A percentile compares a stretch with the other conserved stretches of the same genome.
These are phyloP conservation scores for Hymenoscyphus fructigenus DNA, from an alignment of 2,329 filamentous ascomycete genomes.

Conservation along the genomic window DNA sequence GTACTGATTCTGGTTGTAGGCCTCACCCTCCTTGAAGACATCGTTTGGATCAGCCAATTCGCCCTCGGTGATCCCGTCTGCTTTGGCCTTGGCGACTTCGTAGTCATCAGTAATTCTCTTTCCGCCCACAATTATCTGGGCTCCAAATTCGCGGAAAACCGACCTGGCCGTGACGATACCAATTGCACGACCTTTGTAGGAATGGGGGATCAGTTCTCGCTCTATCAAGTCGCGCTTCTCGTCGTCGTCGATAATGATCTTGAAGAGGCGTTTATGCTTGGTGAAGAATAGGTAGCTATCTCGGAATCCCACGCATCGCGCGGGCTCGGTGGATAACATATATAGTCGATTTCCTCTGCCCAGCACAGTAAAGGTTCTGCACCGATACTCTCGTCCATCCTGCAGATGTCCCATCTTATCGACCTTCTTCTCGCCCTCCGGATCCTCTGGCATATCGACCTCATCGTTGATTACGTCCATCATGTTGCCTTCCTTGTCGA, in stretches of 20 bases:
- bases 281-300: constrained; percentile 99
- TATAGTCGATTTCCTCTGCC: constrained; percentile 84
- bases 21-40: constrained; percentile 70
- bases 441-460: constrained; percentile 81
- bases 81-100: constrained; percentile 70
- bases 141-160: constrained; percentile 95
- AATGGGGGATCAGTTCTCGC: constrained; percentile 92
- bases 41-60: constrained; percentile 91
- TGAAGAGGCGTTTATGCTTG: constrained; percentile 93
- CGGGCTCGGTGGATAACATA: constrained; percentile 98
- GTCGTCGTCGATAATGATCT: constrained; percentile 97
- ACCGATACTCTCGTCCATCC: constrained; percentile 87
- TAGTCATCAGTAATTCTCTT: constrained; percentile 88
- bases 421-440: constrained; percentile 89
- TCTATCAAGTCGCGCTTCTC: constrained; percentile 97
- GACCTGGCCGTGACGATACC: constrained; percentile 95
- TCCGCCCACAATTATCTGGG: constrained; percentile 89
- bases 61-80: constrained; percentile 79
- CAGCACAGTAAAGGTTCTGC: constrained; percentile 88
- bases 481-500: constrained; percentile 92
- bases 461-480: constrained; percentile 91
- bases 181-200: constrained; percentile 96
- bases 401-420: constrained; percentile 82
- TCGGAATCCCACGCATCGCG: constrained; percentile 92
- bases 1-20: constrained; percentile 99